phyloP scores from a whole-genome alignment of 2,329 filamentous ascomycete species.

The Pseudogymnoascus pannorum region DNA sequence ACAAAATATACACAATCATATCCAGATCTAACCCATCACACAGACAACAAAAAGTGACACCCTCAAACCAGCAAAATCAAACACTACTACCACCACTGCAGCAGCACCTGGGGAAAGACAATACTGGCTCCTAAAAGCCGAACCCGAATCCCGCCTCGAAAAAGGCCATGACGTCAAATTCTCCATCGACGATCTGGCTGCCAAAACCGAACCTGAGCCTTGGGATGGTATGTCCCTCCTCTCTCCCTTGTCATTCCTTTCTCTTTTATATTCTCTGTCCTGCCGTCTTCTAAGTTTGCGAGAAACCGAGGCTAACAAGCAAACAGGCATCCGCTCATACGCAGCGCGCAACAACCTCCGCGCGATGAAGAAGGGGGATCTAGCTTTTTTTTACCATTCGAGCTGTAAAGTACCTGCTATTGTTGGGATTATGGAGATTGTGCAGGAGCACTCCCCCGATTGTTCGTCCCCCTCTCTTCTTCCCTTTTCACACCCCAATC shows the following conservation, averaged over 20 bases:
- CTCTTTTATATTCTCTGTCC: too few relatives aligned
- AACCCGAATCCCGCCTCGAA: constrained; percentile 80
- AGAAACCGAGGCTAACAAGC: too few relatives aligned
- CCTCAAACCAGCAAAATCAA: neutral
- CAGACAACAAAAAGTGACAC: too few relatives aligned
- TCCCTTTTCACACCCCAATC: too few relatives aligned
- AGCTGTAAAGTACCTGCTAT: constrained; percentile 87
- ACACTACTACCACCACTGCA: constrained; percentile 7
- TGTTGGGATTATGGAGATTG: constrained; percentile 82
- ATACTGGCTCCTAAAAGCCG: constrained; percentile 81
- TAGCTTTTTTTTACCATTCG: constrained; percentile 96
- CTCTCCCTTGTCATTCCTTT: too few relatives aligned
- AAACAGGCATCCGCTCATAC: constrained; percentile 42
- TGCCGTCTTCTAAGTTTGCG: too few relatives aligned
- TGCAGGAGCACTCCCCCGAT: constrained; percentile 74
- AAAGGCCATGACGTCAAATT: constrained; percentile 86
- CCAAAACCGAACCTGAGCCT: constrained; percentile 67
- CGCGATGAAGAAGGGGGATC: constrained; percentile 82
- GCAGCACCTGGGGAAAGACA: constrained; percentile 27
- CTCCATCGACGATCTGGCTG: constrained; percentile 81
- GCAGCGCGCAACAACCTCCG: constrained; percentile 81
- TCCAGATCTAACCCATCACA: too few relatives aligned
- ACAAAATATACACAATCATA: too few relatives aligned
- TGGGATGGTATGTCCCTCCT: constrained; percentile 68
- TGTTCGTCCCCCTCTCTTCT: constrained; percentile 40